Base-by-base conservation (phyloP, 2,329 filamentous ascomycete genomes). In the Microthyrium microscopicum region DNA sequence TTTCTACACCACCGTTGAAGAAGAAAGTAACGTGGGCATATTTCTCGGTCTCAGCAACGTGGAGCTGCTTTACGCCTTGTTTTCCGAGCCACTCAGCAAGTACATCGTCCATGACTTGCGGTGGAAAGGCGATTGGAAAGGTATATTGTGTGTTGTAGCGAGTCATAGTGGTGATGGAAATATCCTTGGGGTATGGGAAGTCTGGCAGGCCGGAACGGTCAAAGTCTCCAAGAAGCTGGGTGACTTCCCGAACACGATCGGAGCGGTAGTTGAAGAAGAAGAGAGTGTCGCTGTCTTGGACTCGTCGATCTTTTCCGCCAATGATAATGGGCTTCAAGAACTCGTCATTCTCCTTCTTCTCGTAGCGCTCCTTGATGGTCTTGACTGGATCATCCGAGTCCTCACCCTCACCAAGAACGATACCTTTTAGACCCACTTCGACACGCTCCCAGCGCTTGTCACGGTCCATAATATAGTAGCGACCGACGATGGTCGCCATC, bases 181-280 rank as follows among this genome's bases (percentile, higher is more conserved):
- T 79, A 61, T 92, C 75, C 63, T 91, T 83, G 47, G 89, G 89
- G 66, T 85, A 95, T 29, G 80, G 68, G 67, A 95, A 93, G 57
- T 94, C 82, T 44, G 85, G 81, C 45, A 72, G 71, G 36, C 85
- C 84, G 17, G 83, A 92, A 50, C 83, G 81, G 64, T 98, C 89
- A 52, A 87, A 76, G 55, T 80, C 80, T 46, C 89, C 89, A 35
- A 98, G 66, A 28, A 98, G 70, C 62, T 95, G 89, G 31, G 84
- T 92, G 55, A 98, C 79, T 59, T 98, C 89, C 47, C 89, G 81
- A 34, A 87, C 87, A 56, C 89, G 85, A 56, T 98, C 89, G 37
- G 89, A 95, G 51, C 89, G 83, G 70, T 98, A 98, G 74, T 98
- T 98, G 80, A 98, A 98, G 73, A 95, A 95, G 72, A 95, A 95